These are phyloP conservation scores for Fusarium verticillioides DNA, from an alignment of 2,329 filamentous ascomycete species.

Conservation along the genomic window DNA sequence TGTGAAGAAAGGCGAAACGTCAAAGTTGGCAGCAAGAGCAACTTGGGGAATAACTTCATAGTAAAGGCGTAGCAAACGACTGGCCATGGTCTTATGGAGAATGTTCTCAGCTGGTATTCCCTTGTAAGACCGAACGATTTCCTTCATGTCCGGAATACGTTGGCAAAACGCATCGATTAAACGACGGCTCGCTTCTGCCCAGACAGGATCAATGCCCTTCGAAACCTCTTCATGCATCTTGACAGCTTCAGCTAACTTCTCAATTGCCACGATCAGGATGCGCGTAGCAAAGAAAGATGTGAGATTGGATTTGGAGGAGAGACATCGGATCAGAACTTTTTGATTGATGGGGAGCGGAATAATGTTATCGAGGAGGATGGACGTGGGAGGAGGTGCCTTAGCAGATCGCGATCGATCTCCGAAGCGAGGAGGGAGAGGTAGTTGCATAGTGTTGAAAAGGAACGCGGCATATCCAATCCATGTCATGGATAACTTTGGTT, in stretches of 20 bases:
- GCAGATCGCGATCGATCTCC: slow-evolving; percentile 71
- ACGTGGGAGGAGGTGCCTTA: slow-evolving; percentile 80
- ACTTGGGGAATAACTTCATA: slow-evolving; percentile 84
- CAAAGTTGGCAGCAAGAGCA: slow-evolving; percentile 86
- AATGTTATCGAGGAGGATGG: slow-evolving; percentile 85
- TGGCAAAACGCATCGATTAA: slow-evolving; percentile 80
- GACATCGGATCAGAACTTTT: slow-evolving; percentile 80
- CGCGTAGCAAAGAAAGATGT: slow-evolving; percentile 87
- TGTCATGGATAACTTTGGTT: slow-evolving; percentile 90
- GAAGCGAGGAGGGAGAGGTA: slow-evolving; percentile 78
- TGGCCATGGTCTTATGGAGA: slow-evolving; percentile 81
- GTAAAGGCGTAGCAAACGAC: slow-evolving; percentile 83
- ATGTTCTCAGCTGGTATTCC: slow-evolving; percentile 74
- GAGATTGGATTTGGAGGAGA: slow-evolving; percentile 81
- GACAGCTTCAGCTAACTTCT: slow-evolving; percentile 77
- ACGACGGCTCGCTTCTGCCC: slow-evolving; percentile 75
- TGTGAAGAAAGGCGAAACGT: slow-evolving; percentile 82
- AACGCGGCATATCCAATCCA: slow-evolving; percentile 96
- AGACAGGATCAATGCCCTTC: slow-evolving; percentile 58
- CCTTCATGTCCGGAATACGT: slow-evolving; percentile 83
- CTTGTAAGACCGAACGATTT: slow-evolving; percentile 80
- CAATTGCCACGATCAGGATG: slow-evolving; percentile 80
- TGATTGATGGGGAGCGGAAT: slow-evolving; percentile 84
- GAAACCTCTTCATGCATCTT: slow-evolving; percentile 66
- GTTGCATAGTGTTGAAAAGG: slow-evolving; percentile 81